A percentile compares a stretch with the other conserved stretches of the same genome.
These are phyloP conservation scores for Isabelozyma heimii DNA, from an alignment of 805 yeast species.

Conservation along the genomic window DNA sequence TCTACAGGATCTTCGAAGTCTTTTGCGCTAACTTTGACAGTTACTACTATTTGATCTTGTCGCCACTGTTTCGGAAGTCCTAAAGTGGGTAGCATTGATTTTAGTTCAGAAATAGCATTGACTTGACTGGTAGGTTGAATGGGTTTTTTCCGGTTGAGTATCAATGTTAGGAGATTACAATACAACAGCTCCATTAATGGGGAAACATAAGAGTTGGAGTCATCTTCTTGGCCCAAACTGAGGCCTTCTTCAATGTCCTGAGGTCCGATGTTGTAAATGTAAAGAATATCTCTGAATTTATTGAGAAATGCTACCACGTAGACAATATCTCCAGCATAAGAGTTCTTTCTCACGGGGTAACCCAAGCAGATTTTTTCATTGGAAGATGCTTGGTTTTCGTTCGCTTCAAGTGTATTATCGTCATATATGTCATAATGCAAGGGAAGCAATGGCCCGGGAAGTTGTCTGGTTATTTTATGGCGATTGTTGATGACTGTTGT, in stretches of 20 bases:
- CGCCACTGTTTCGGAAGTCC: slow-evolving; percentile 44
- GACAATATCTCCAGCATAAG: slow-evolving; percentile 31
- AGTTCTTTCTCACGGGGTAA: slow-evolving; percentile 19
- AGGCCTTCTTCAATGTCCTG: slow-evolving; percentile 36
- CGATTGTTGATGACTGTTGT: slow-evolving; percentile 32
- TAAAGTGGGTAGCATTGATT: slow-evolving; percentile 17
- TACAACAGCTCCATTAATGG: slow-evolving; percentile 31
- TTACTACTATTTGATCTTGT: slow-evolving; percentile 10
- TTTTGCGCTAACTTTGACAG: neutral
- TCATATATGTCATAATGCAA: slow-evolving; percentile 36
- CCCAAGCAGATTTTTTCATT: slow-evolving; percentile 34
- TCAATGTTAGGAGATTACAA: slow-evolving; percentile 27
- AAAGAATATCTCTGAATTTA: slow-evolving; percentile 26
- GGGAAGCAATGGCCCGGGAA: slow-evolving; percentile 40
- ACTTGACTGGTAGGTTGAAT: slow-evolving; percentile 19
- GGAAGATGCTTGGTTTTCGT: slow-evolving; percentile 9
- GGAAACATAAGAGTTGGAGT: slow-evolving; percentile 16
- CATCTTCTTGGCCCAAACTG: slow-evolving; percentile 12
- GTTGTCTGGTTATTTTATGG: slow-evolving; percentile 27
- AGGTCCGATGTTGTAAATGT: slow-evolving; percentile 29
- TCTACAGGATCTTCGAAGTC: slow-evolving; percentile 20
- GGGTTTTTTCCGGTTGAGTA: slow-evolving; percentile 35
- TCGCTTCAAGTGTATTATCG: slow-evolving; percentile 24
- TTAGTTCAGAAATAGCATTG: slow-evolving; percentile 34
- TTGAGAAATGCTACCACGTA: slow-evolving; percentile 29